Evolutionary conservation across 352 stramenopile genomes (phyloP), one percentile per base, ranked within the genome.

Genomic region (Phytopythium boreale): DNA sequence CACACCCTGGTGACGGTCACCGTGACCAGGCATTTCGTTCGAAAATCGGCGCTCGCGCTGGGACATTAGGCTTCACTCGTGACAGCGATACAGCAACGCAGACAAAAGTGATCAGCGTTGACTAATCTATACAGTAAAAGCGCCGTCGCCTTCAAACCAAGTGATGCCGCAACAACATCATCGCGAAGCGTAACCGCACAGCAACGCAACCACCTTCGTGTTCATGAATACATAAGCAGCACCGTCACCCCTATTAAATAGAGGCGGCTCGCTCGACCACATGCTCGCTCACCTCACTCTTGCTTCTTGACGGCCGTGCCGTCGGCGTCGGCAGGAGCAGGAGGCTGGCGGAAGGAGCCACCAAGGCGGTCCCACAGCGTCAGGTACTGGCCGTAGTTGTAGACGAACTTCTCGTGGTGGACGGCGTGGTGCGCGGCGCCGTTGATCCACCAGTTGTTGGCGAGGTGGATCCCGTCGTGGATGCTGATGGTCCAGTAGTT

Each of bases 401-500:
- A 88, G 19, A 85, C 76, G 58, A 90, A 92, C 50, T 78, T 75
- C 37, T 75, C 66, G 62, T 92, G 84, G 63, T 92, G 84, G 19
- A 89, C 70, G 5, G 71, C 71, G 70, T 92, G 84, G 63, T 90
- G 81, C 11, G 77, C 72, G 0, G 81, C 76, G 52, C 82, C 81
- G 53, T 92, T 92, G 56, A 92, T 61, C 67, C 75, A 81, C 62
- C 76, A 67, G 67, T 86, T 88, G 56, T 82, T 72, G 36, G 78
- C 66, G 51, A 91, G 43, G 65, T 87, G 73, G 51, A 77, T 64
- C 0, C 79, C 84, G 61, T 88, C 80, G 67, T 92, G 84, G 69
- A 92, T 92, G 64, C 77, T 88, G 66, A 92, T 88, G 19, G 84
- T 90, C 84, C 84, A 92, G 57, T 84, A 86, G 67, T 92, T 92